These are phyloP conservation scores for Hydnum rufescens DNA, from an alignment of 768 basidiomycete species.

Conservation along the genomic window DNA sequence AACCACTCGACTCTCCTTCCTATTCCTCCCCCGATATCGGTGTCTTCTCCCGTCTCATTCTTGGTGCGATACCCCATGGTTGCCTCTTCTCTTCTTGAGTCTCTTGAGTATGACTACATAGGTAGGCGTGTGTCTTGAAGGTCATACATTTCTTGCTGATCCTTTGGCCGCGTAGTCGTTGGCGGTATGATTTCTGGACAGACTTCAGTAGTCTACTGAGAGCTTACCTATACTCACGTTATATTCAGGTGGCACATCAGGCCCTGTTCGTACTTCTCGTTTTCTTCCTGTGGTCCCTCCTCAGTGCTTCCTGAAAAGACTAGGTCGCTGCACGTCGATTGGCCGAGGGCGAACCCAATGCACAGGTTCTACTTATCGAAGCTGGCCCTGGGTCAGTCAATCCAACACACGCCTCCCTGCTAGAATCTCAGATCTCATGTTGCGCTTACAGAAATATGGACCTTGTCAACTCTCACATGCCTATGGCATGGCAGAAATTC, in stretches of 20 bases:
- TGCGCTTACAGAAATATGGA: neutral
- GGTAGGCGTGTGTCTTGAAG: no score
- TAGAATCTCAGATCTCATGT: neutral
- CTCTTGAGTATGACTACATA: no score
- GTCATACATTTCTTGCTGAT: no score
- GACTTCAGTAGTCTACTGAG: neutral
- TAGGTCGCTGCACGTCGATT: neutral
- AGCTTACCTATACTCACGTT: neutral
- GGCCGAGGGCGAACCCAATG: neutral
- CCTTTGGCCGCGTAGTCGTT: no score
- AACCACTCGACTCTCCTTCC: no score
- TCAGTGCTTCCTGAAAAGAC: neutral
- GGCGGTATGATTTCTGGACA: neutral
- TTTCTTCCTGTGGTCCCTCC: neutral
- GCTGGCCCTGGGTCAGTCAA: neutral
- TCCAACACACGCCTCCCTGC: neutral
- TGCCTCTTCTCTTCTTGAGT: no score
- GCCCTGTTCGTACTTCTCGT: neutral
- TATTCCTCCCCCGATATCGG: no score
- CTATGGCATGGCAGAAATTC: neutral
- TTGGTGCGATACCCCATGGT: no score
- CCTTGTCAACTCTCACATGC: neutral
- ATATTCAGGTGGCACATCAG: neutral
- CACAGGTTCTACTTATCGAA: constrained; percentile 1
- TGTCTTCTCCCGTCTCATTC: no score